A percentile compares a stretch with the other conserved stretches of the same genome.
These are phyloP conservation scores for Eucalyptus erythrocorys DNA, from an alignment of 345 rosid genomes.

Conservation along the genomic window DNA sequence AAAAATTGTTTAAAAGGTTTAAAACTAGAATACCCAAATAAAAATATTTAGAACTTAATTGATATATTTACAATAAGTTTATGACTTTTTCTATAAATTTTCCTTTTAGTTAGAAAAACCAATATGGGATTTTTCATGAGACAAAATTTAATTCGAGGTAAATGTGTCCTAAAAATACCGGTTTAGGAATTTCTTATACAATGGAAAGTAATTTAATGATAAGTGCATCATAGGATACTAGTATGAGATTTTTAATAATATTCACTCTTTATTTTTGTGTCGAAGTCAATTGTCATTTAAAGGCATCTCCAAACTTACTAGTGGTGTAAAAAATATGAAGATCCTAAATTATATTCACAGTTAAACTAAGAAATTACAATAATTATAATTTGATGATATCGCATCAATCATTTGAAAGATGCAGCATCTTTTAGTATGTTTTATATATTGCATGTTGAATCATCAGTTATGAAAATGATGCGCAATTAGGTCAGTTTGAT, in stretches of 20 bases:
- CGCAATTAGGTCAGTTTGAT: neutral
- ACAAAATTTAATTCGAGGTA: neutral
- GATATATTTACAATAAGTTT: neutral
- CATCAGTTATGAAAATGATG: fast-evolving
- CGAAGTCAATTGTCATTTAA: neutral
- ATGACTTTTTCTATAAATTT: neutral
- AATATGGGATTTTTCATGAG: neutral
- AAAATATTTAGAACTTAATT: no score
- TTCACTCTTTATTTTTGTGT: neutral
- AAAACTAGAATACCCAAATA: no score
- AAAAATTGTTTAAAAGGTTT: fast-evolving
- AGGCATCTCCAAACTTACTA: neutral
- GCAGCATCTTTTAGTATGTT: neutral
- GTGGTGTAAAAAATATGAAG: neutral
- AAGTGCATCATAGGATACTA: neutral
- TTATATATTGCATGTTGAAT: neutral
- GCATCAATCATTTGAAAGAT: neutral
- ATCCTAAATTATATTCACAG: fast-evolving
- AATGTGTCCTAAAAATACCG: neutral
- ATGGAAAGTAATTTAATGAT: fast-evolving
- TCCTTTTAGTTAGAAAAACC: neutral
- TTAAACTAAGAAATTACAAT: neutral
- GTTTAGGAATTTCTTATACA: neutral
- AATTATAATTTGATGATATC: neutral
- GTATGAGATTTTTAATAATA: neutral